Base-by-base conservation (phyloP, 192 early-diverging fungal species). In the Powellomyces hirtus region DNA sequence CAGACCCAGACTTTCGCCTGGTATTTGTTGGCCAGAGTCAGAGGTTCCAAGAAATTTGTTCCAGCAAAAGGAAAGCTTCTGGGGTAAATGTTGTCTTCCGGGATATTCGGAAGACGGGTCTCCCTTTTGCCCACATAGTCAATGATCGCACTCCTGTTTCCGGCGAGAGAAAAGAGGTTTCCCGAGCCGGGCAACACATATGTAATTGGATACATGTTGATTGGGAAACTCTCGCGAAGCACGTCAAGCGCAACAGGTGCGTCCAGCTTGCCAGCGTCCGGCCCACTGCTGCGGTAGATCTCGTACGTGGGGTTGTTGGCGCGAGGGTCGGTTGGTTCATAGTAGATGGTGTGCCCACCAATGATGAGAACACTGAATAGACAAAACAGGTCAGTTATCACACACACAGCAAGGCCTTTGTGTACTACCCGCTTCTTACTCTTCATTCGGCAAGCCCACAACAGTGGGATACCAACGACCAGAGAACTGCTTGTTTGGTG, bases 1-100 rank as follows among this genome's bases (percentile, higher is more conserved):
- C 79, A 80, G 24, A 80, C 36, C 69, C 72, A 61, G 40, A 77
- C 52, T 29, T 68, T 75, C 13, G 72, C 56, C 18, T 56, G 69
- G 66, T 75, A 80, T 24, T 71, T 71, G 56, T 71, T 72, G 1
- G 62, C 63, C 0, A 38, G 37, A 4, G 69, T 75, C 59, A 80
- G 53, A 6, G 79, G 79, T 5, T 71, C 45, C 46, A 80, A 13
- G 40, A 64, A 73, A 44, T 68, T 46, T 7, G 75, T 74, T 18
- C 73, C 73, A 4, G 78, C 72, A 37, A 74, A 66, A 2, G 74
- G 69, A 46, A 71, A 71, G 50, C 55, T 59, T 11, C 68, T 59
- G 6, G 59, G 59, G n/a, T 63, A 63, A 51, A 71, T 36, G 50
- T 42, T 42, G 61, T 71, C 68, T 5, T 71, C 51, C 6, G 68